phyloP scores from a whole-genome alignment of 2,329 filamentous ascomycete genomes.

The Cladosporium sp. region DNA sequence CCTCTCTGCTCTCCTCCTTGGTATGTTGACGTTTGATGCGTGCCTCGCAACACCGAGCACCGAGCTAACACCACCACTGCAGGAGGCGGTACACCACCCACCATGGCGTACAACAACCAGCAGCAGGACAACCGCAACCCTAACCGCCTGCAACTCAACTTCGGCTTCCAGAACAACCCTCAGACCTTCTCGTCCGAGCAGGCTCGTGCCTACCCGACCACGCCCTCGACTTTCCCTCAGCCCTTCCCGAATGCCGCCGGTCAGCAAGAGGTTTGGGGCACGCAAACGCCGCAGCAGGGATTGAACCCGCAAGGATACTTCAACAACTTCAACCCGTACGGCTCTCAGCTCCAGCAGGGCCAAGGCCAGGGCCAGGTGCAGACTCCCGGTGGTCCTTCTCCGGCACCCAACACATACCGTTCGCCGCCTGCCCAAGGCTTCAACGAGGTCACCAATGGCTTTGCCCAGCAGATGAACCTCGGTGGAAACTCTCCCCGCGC shows the following conservation, averaged over 20 bases:
- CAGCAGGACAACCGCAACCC: constrained; percentile 27
- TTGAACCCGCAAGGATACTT: constrained; percentile 44
- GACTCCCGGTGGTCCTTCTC: constrained; percentile 37
- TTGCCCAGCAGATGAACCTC: constrained; percentile 93
- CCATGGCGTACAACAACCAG: constrained; percentile 16
- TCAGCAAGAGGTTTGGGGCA: constrained; percentile 56
- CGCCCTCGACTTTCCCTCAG: constrained; percentile 92
- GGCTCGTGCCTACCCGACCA: constrained; percentile 54
- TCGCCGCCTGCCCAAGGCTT: constrained; percentile 48
- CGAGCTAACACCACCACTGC: not conserved
- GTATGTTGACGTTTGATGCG: not conserved
- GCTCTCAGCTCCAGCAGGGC: constrained; percentile 42
- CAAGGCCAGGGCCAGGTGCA: constrained; percentile 27
- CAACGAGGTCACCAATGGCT: constrained; percentile 81
- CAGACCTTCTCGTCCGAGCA: constrained; percentile 38
- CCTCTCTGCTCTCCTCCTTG: not conserved
- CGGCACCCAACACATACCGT: constrained; percentile 40
- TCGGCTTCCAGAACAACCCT: constrained; percentile 39
- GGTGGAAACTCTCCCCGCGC: constrained; percentile 60
- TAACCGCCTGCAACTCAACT: constrained; percentile 48
- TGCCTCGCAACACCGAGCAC: not conserved
- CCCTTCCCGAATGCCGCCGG: constrained; percentile 59
- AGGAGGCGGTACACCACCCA: not conserved
- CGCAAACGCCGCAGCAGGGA: constrained; percentile 37
- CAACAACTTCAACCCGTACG: constrained; percentile 40